Evolutionary conservation across 202 grass and related monocot species (phyloP), one percentile per base, ranked within the genome.

Genomic region (Setaria viridis): DNA sequence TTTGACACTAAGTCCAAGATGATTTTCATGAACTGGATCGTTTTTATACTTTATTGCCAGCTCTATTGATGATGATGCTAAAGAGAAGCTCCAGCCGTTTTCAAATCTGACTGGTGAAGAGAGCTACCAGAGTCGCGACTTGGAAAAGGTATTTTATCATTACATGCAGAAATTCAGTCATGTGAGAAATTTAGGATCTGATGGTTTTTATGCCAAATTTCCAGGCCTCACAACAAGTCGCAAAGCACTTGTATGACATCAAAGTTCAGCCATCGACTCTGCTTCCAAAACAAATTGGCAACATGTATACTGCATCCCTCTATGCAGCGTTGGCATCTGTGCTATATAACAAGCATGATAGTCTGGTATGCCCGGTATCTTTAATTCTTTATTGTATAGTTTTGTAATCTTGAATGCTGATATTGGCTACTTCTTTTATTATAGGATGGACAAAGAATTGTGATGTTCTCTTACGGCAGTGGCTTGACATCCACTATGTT

Each of bases 401-500:
- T 84, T 62, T 64, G 41, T 65, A 78, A 84, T 14, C 4, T 66
- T 72, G 41, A 11, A 62, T 87, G 13, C 41, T 53, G 53, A 50
- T 46, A 58, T 68, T 76, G 67, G 37, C 51, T 69, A 62, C 12
- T 11, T 32, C 76, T 89, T 62, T 21, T 83, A 71, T 85, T 82
- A 59, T 69, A 99, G 97, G 76, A n/a, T 7, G 89, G 89, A 17
- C 87, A 97, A 55, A 88, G 94, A 80, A 88, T 97, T 87, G 65
- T 82, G 73, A 99, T 99, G 97, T 99, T 99, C 87, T 99, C 97
- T 91, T 99, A 99, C 17, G 97, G 97, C 11, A 99, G 97, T 86
- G 80, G 80, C 68, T 48, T 82, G 42, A 82, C 80, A 62, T 82
- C 80, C 41, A 82, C 80, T 62, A 82, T 82, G 78, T 99, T 99